phyloP scores from a whole-genome alignment of 306 rosid species.

The Cucumis sativus region Cucumber_9930_V3 NC_026656.2:18958501-18959000 shows the following conservation, averaged over 20 bases:
- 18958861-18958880: neutral
- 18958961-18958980: neutral
- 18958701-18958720: neutral
- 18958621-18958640: neutral
- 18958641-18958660: neutral
- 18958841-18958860: conserved; percentile 17
- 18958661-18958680: neutral
- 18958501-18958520: neutral
- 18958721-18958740: neutral
- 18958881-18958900: conserved; percentile 28
- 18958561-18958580: neutral
- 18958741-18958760: conserved; percentile 10
- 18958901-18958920: conserved; percentile 41
- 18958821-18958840: conserved; percentile 45
- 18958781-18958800: conserved; percentile 36
- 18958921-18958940: conserved; percentile 27
- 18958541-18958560: neutral
- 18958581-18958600: neutral
- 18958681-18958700: neutral
- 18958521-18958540: neutral
- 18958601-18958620: neutral
- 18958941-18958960: conserved; percentile 22
- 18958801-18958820: conserved; percentile 42
- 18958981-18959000: neutral
- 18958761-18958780: conserved; percentile 23